Base-by-base conservation (phyloP, 495 filamentous ascomycete species). In the Annulohypoxylon moriforme region DNA sequence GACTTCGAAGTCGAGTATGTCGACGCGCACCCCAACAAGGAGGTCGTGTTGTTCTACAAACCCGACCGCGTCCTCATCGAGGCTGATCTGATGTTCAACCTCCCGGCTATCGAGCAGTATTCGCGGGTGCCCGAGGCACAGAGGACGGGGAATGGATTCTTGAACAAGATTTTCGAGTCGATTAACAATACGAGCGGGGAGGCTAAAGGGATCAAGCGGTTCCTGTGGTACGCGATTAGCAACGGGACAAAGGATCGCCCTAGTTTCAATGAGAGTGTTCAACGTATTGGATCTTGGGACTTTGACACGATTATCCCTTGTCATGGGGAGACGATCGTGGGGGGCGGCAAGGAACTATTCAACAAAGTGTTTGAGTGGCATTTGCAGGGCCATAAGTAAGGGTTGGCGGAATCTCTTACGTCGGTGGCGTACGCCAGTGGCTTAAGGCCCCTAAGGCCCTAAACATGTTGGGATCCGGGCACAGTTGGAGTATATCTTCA, bases 1-100 rank as follows among this genome's bases (percentile, higher is more conserved):
- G 94, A 98, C 61, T 97, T 98, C 77, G 91, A 95, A 10, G 86
- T 87, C 68, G 94, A 98, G 79, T 97, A 90, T 76, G 91, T 97
- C 31, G 82, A 89, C 73, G 87, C 86, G 5, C 96, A 98, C 77
- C 81, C 84, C 11, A 97, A 94, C 76, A 91, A 92, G 77, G 96
- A 99, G 78, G 78, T 98, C 10, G 93, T 95, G 20, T 93, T 98
- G 78, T 78, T 89, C 75, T 93, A 97, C 78, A 92, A 91, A 77
- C 94, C 92, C 0, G 90, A 91, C 25, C 82, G 84, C 38, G 94
- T 93, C 0, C 81, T 99, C n/a, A 93, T 99, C 72, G 84, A 97
- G 81, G 96, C 93, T 18, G 96, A 99, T 76, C 77, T 98, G 40
- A 72, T 98, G 63, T 99, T 98, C 83, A 98, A 97, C 78, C 80